phyloP scores from a whole-genome alignment of 2,329 filamentous ascomycete species.

The Calycina herbarum region DNA sequence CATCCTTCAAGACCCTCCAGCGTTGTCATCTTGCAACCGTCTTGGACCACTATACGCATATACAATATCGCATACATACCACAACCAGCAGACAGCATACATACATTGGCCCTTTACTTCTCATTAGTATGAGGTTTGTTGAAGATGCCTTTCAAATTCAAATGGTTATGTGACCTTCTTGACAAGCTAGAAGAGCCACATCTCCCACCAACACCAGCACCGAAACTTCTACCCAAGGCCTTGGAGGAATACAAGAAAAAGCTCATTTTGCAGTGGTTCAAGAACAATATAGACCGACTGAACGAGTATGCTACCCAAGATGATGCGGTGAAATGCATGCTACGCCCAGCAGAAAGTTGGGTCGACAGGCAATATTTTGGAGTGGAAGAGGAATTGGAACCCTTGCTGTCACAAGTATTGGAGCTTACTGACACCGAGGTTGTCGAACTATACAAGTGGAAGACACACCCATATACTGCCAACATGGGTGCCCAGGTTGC shows the following conservation, averaged over 20 bases:
- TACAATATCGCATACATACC: background rate
- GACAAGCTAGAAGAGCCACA: conserved; percentile 58
- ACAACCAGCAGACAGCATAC: background rate
- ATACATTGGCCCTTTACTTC: background rate
- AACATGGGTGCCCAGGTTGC: conserved; percentile 64
- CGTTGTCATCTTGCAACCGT: background rate
- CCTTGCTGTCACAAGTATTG: conserved; percentile 67
- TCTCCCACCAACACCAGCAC: conserved; percentile 38
- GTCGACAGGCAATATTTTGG: conserved; percentile 78
- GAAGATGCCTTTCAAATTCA: conserved; percentile 58
- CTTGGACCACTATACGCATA: background rate
- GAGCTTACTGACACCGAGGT: conserved; percentile 62
- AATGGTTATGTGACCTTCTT: conserved; percentile 72
- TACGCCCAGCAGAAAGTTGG: conserved; percentile 75
- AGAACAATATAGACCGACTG: conserved; percentile 57
- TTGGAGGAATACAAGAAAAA: conserved; percentile 55
- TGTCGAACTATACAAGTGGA: conserved; percentile 63
- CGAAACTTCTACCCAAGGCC: conserved; percentile 37
- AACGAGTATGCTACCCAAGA: conserved; percentile 56
- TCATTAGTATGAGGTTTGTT: background rate
- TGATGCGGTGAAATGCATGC: conserved; percentile 68
- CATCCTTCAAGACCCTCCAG: background rate
- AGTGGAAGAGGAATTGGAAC: conserved; percentile 60
- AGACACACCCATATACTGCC: conserved; percentile 48
- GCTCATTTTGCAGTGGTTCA: conserved; percentile 68